phyloP scores from a whole-genome alignment of 129 eudicot species.

The Cynara cardunculus region DNA sequence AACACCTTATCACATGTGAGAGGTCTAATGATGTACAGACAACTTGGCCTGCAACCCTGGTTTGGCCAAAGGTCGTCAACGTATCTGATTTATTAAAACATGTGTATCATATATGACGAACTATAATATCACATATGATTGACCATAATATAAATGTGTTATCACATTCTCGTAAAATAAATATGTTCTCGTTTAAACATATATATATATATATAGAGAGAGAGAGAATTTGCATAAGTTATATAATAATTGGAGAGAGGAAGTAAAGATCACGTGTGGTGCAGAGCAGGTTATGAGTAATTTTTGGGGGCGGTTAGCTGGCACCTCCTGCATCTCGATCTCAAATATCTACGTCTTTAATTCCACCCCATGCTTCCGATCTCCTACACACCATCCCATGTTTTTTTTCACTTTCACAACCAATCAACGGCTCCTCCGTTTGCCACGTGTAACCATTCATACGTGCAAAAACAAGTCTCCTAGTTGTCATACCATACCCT shows the following conservation, averaged over 20 bases:
- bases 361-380: constrained; percentile 25
- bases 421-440: constrained; percentile 16
- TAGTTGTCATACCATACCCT: constrained; percentile 32
- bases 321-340: constrained; percentile 14
- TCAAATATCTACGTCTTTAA: constrained; percentile 17
- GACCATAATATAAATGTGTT: no score
- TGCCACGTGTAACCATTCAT: constrained; percentile 3
- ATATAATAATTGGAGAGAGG: constrained; percentile 9
- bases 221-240: no score
- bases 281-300: constrained; percentile 16
- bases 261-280: constrained; percentile 21
- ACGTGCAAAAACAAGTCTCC: constrained; percentile 2
- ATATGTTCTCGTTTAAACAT: no score
- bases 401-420: constrained; percentile 6
- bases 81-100: no score
- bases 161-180: no score
- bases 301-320: constrained; percentile 12
- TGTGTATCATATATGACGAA: no score
- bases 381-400: constrained; percentile 23
- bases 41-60: no score
- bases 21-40: no score
- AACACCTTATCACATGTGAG: no score
- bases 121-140: no score
- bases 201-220: no score
- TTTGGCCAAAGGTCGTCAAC: no score